These are phyloP conservation scores for Trametes versicolor DNA, from an alignment of 1,284 basidiomycete genomes.

Conservation along the genomic window DNA sequence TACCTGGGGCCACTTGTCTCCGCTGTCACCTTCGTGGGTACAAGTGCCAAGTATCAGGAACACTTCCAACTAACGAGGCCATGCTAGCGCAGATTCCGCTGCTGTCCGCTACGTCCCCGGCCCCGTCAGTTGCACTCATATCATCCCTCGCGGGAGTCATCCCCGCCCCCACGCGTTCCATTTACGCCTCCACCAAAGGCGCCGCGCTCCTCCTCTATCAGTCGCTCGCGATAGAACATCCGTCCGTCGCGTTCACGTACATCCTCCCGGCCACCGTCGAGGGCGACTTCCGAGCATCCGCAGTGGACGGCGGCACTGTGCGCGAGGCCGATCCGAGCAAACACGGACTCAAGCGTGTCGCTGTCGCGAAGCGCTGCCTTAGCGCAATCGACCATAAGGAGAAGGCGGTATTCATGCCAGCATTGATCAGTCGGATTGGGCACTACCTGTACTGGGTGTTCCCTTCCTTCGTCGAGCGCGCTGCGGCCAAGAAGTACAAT, in stretches of 20 bases:
- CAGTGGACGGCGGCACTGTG: slow-evolving; percentile 68
- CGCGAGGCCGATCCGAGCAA: slow-evolving; percentile 64
- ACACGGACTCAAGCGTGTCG: slow-evolving; percentile 62
- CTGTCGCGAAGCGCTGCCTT: slow-evolving; percentile 65
- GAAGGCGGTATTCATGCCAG: slow-evolving; percentile 66
- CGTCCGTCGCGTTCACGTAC: slow-evolving; percentile 65
- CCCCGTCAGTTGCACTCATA: slow-evolving; percentile 83
- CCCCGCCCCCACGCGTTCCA: slow-evolving; percentile 85
- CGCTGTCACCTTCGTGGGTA: slow-evolving; percentile 72
- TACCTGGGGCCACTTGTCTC: slow-evolving; percentile 72
- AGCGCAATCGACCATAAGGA: slow-evolving; percentile 64
- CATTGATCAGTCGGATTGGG: slow-evolving; percentile 40
- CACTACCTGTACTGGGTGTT: slow-evolving; percentile 72
- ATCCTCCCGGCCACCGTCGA: slow-evolving; percentile 73
- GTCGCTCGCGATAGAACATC: slow-evolving; percentile 83
- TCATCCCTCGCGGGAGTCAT: slow-evolving; percentile 85
- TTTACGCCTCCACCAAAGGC: slow-evolving; percentile 89
- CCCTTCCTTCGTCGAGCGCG: slow-evolving; percentile 64
- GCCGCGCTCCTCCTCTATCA: slow-evolving; percentile 85
- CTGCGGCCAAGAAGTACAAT: slow-evolving; percentile 67
- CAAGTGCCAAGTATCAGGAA: neutral
- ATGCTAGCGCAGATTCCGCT: slow-evolving; percentile 72
- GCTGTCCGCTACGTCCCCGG: slow-evolving; percentile 70
- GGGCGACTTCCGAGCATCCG: slow-evolving; percentile 83
- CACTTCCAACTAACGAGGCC: neutral